Evolutionary conservation across 805 yeast species (phyloP), one percentile per base, ranked within the genome.

Genomic region (Kodamaea kakaduensis): DNA sequence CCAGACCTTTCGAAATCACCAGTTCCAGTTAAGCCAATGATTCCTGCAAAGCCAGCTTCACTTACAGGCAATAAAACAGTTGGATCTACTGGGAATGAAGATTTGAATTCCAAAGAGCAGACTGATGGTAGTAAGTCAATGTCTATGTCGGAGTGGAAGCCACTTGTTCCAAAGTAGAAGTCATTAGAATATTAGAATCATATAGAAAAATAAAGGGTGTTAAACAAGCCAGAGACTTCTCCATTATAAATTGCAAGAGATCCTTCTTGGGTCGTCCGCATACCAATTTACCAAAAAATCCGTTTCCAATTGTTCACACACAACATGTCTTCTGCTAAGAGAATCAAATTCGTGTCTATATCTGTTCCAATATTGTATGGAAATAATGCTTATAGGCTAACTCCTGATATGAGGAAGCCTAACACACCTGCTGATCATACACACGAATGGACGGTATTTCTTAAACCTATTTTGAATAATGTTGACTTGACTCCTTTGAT

Each of bases 371-470:
- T 87, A 15, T 58, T 82, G 19, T 84, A 83, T 51, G 96, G 96
- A 5, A 87, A 87, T 57, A 69, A 76, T 3, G 94, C 96, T 0
- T 71, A 71, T 16, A 87, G 85, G 22, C 60, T 86, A 26, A 20
- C 71, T 60, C 25, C 60, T 40, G 48, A 73, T 64, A 36, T 69
- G 75, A 43, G 56, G 15, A 52, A 54, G 12, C 48, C 49, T 75
- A 83, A 5, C 61, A 81, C 88, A 0, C 95, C 96, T 2, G 70
- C 71, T 0, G 97, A 90, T 48, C 98, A 93, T 52, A 87, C 97
- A 2, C 98, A 93, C 59, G 71, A 77, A 34, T 93, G 98, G 98
- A 89, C 96, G 3, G 85, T 93, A 6, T 93, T 88, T 52, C 81
- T 93, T 77, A 48, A 88, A 42, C 95, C 96, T 0, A 72, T 71